Conservation (phyloP, 75 land plant genomes). For the Chamaecyparis obtusa region DNA sequence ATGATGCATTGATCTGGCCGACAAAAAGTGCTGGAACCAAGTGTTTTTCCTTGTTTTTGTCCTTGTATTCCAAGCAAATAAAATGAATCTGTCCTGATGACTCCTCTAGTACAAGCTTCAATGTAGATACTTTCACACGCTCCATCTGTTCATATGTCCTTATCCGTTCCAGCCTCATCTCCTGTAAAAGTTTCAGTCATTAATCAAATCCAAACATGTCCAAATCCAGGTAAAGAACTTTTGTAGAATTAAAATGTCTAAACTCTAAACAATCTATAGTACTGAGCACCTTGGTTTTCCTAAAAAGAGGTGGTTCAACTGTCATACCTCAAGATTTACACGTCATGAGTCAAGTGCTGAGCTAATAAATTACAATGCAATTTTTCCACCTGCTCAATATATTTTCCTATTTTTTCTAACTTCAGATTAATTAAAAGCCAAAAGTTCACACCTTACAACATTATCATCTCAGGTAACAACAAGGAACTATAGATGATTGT, state of each 20-base stretch:
- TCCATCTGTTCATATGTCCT: conserved; percentile 51
- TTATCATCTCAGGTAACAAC: neutral
- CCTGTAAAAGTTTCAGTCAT: conserved; percentile 36
- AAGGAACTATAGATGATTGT: neutral
- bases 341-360: neutral
- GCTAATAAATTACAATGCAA: neutral
- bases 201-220: neutral
- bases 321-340: neutral
- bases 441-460: neutral
- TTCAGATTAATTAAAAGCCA: neutral
- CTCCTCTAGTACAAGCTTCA: conserved; percentile 52
- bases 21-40: conserved; percentile 69
- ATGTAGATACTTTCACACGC: conserved; percentile 36
- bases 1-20: conserved; percentile 44
- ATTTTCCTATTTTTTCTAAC: neutral
- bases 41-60: conserved; percentile 51
- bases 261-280: neutral
- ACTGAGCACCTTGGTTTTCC: neutral
- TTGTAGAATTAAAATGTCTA: neutral
- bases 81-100: conserved; percentile 61
- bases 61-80: conserved; percentile 64
- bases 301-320: neutral
- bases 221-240: neutral
- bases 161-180: conserved; percentile 50
- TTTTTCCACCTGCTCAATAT: neutral